These are phyloP conservation scores for Corymbia calophylla DNA, from an alignment of 441 rosid genomes.

Conservation along the genomic window DNA sequence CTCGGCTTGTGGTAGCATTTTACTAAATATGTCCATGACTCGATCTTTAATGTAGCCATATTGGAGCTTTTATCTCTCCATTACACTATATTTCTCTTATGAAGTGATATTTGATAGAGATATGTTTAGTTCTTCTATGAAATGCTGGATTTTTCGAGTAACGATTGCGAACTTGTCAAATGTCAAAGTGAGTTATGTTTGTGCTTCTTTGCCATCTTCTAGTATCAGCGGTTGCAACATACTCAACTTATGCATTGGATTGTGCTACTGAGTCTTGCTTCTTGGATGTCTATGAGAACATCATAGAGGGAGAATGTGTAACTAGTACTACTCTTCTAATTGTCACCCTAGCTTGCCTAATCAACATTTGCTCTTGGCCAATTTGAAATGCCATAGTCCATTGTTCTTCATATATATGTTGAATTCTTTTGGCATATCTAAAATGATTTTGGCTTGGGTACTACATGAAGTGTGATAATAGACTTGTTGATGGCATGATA, in stretches of 20 bases:
- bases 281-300: neutral
- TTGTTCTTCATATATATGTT: neutral
- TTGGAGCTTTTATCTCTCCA: no score
- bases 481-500: neutral
- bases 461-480: neutral
- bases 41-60: neutral
- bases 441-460: neutral
- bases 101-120: neutral
- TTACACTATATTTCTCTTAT: neutral
- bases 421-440: neutral
- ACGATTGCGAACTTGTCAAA: neutral
- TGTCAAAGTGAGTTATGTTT: neutral
- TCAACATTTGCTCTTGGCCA: neutral
- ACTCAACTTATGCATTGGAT: neutral
- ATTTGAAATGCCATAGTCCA: neutral
- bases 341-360: neutral
- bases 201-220: neutral
- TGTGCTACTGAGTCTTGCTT: neutral
- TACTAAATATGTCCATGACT: neutral
- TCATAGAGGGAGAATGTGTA: neutral
- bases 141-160: neutral
- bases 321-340: neutral
- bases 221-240: neutral
- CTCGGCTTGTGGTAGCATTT: neutral
- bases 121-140: neutral